Conservation (phyloP, 148 eudicot species). For the Spergularia bocconei region DNA sequence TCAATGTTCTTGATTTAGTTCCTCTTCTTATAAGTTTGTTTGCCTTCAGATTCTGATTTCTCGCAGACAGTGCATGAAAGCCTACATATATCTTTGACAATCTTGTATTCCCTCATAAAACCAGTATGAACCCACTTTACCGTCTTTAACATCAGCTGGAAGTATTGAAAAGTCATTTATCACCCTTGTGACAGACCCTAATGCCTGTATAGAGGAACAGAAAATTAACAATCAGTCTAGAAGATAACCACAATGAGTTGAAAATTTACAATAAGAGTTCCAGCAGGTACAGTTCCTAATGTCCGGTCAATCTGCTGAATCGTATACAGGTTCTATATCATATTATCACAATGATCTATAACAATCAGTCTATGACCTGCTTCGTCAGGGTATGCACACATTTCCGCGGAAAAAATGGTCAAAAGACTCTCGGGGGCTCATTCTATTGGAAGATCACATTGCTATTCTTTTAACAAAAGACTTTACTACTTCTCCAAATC, state of each 20-base stretch:
- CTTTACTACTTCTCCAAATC: constrained; percentile 32
- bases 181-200: constrained; percentile 69
- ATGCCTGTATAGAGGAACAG: constrained; percentile 45
- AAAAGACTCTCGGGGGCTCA: constrained; percentile 47
- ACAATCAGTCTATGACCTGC: background rate
- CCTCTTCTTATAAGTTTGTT: constrained; percentile 45
- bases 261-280: background rate
- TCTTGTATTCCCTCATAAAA: constrained; percentile 82
- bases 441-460: constrained; percentile 43
- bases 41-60: constrained; percentile 46
- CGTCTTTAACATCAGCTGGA: constrained; percentile 65
- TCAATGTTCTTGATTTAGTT: constrained; percentile 62
- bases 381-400: too few relatives aligned
- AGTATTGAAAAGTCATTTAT: constrained; percentile 65
- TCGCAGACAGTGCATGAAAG: constrained; percentile 84
- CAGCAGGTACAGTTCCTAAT: background rate
- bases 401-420: constrained; percentile 41
- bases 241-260: background rate
- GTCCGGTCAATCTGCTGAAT: background rate
- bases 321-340: background rate
- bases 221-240: background rate
- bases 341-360: too few relatives aligned
- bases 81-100: constrained; percentile 90
- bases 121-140: constrained; percentile 72
- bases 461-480: constrained; percentile 34